These are phyloP conservation scores for Cryptococcus sp. DNA, from an alignment of 1,284 basidiomycete genomes.

Conservation along the genomic window DNA sequence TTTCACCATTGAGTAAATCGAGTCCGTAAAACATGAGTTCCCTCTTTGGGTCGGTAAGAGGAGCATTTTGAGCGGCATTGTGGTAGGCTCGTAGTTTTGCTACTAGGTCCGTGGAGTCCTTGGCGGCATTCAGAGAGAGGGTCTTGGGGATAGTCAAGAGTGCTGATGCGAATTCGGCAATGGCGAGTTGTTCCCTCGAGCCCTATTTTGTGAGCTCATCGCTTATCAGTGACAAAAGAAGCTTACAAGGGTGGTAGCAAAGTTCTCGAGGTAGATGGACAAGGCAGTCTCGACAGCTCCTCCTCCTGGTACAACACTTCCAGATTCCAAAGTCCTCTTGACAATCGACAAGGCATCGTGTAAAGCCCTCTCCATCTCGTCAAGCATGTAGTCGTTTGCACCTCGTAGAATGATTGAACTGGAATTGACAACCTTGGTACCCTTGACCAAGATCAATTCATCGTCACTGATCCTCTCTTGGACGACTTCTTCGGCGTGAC, in stretches of 20 bases:
- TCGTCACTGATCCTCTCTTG: slow-evolving; percentile 99
- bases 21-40: slow-evolving; percentile 90
- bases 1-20: slow-evolving; percentile 89
- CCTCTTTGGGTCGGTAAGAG: slow-evolving; percentile 89
- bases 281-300: slow-evolving; percentile 96
- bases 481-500: slow-evolving; percentile 88
- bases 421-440: slow-evolving; percentile 93
- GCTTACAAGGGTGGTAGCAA: slow-evolving; percentile 88
- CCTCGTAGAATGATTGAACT: slow-evolving; percentile 91
- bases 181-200: slow-evolving; percentile 95
- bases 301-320: slow-evolving; percentile 92
- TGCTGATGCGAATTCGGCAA: slow-evolving; percentile 94
- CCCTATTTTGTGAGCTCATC: slow-evolving; percentile 57
- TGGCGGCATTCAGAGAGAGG: slow-evolving; percentile 95
- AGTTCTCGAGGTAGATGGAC: slow-evolving; percentile 98
- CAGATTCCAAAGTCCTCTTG: slow-evolving; percentile 96
- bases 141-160: slow-evolving; percentile 95
- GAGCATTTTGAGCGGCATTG: slow-evolving; percentile 91
- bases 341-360: slow-evolving; percentile 94
- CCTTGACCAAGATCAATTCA: slow-evolving; percentile 94
- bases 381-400: slow-evolving; percentile 98
- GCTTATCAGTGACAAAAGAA: not conserved
- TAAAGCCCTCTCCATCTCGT: slow-evolving; percentile 97
- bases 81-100: slow-evolving; percentile 97
- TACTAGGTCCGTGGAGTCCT: slow-evolving; percentile 96